Base-by-base conservation (phyloP, 2,329 filamentous ascomycete genomes). In the Calonectria naviculata region DNA sequence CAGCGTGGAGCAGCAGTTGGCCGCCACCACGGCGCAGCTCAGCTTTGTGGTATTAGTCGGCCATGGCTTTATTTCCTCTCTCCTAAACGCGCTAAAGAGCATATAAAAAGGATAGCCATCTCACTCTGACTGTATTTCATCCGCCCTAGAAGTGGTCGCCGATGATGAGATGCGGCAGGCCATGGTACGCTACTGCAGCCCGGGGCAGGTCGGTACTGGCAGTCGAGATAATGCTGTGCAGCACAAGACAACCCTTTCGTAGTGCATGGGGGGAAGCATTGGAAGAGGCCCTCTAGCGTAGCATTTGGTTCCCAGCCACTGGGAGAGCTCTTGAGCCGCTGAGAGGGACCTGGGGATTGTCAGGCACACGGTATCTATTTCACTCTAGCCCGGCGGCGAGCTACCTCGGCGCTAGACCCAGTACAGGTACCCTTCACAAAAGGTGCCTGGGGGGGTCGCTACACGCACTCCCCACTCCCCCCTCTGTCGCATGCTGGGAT, bases 141-240 rank as follows among this genome's bases (percentile, higher is more conserved):
- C 38, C 38, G 26, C 24, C 24, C 36, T 61, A 17, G 15, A 61
- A 47, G 21, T n/a, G 52, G 60, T 70, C 61, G 65, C 68, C 72
- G 74, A 54, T 71, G 73, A 73, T 76, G 74, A 75, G 74, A 75
- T 76, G 74, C 31, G 65, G 74, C 31, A 46, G 44, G 34, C 34
- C 47, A 52, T 49, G 56, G 28, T 42, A 38, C 64, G 66, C 65
- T 75, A 75, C 73, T 70, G 67, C 67, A 71, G 34, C 67, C 47
- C 68, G 60, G 60, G 68, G 52, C 54, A 71, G 66, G 65, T 71
- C 64, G 58, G 70, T 64, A 68, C 42, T 61, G 69, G 67, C 72
- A 29, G 28, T 47, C 46, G n/a, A 21, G 19, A 26, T 67, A 34
- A 38, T 67, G 42, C 54, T 47, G 63, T 41, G 63, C 34, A 41